These are phyloP conservation scores for Capsicum rhomboideum DNA, from an alignment of 257 asterid species.

Conservation along the genomic window DNA sequence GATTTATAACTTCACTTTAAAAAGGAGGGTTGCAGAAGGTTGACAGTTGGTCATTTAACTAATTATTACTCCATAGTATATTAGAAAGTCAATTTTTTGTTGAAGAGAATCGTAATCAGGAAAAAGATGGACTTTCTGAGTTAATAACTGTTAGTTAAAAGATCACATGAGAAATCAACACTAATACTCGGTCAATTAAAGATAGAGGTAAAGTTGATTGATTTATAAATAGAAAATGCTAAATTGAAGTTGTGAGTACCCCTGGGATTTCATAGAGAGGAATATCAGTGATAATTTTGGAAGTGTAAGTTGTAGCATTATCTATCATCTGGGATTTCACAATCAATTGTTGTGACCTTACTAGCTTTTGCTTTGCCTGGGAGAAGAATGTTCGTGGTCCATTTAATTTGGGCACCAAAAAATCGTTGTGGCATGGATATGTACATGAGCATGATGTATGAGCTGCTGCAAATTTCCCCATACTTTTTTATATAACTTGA, in stretches of 20 bases:
- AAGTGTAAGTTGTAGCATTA: slow-evolving; percentile 40
- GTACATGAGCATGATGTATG: not conserved
- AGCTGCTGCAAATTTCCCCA: not conserved
- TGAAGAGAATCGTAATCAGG: no score
- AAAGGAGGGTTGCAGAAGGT: not conserved
- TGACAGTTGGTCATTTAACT: no score
- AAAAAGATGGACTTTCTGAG: not conserved
- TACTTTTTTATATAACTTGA: not conserved
- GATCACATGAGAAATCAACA: no score
- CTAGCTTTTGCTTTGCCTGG: not conserved
- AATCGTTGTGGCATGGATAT: not conserved
- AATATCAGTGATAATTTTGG: slow-evolving; percentile 68
- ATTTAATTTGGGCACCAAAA: not conserved
- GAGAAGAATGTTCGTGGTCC: not conserved
- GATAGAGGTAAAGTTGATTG: not conserved
- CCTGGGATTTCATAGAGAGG: slow-evolving; percentile 68
- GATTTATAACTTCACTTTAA: not conserved
- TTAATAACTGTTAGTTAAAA: no score
- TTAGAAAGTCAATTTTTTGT: no score
- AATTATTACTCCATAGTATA: no score
- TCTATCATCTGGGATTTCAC: not conserved
- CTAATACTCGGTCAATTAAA: not conserved
- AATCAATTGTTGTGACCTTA: not conserved
- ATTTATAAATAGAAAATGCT: not conserved
- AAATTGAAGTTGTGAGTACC: slow-evolving; percentile 25